Conservation (phyloP, 2,329 filamentous ascomycete species). For the Nemania sp. region DNA sequence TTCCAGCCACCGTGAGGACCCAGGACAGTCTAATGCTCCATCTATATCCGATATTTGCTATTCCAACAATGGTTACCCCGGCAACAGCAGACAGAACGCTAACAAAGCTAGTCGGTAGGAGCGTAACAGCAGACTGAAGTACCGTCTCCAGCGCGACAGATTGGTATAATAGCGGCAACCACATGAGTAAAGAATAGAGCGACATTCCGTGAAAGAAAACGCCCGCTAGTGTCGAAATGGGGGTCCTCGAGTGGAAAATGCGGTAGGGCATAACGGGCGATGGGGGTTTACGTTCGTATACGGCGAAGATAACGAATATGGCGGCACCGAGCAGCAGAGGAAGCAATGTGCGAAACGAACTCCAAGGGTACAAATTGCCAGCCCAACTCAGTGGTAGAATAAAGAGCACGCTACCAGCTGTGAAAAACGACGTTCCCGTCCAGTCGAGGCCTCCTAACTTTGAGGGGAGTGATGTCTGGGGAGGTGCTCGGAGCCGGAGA, state of each 20-base stretch:
- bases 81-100: constrained; percentile 6
- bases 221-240: background rate
- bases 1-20: background rate
- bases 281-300: background rate
- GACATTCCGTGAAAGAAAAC: constrained; percentile 2
- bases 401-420: constrained; percentile 65
- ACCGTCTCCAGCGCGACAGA: background rate
- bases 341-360: constrained; percentile 70
- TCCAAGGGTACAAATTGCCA: constrained; percentile 74
- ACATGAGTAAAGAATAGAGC: constrained; percentile 3
- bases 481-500: background rate
- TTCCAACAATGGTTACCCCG: background rate
- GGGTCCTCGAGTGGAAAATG: constrained; percentile 1
- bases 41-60: background rate
- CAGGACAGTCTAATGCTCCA: constrained; percentile 2
- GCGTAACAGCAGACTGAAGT: constrained; percentile 5
- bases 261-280: background rate
- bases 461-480: background rate
- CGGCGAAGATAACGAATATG: background rate
- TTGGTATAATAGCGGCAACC: constrained; percentile 2
- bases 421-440: constrained; percentile 73
- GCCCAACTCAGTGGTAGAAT: constrained; percentile 53
- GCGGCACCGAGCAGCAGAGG: constrained; percentile 59
- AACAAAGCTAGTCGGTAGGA: background rate
- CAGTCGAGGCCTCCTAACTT: background rate